These are phyloP conservation scores for Leccinum solheimii DNA, from an alignment of 1,284 basidiomycete species.

Conservation along the genomic window DNA sequence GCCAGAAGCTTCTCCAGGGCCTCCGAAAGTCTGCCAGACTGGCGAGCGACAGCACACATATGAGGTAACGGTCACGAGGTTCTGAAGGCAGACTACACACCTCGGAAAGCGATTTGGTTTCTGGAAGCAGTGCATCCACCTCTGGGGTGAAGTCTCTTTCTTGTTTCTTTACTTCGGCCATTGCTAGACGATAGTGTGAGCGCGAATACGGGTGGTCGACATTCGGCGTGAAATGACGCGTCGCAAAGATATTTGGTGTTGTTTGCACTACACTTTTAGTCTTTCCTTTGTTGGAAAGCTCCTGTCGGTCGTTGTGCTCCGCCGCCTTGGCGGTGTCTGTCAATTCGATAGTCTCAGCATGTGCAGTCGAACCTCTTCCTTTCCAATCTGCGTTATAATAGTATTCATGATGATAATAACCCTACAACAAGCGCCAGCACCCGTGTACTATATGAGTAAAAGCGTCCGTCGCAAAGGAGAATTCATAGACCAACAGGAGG, in stretches of 20 bases:
- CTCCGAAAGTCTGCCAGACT: constrained; percentile 80
- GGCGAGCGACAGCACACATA: background rate
- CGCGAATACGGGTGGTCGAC: constrained; percentile 38
- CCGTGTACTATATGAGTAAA: constrained; percentile 48
- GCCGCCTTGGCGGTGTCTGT: background rate
- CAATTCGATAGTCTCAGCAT: constrained; percentile 5
- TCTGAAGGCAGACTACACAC: constrained; percentile 35
- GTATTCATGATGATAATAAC: constrained; percentile 38
- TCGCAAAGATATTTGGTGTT: constrained; percentile 48
- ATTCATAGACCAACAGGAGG: constrained; percentile 54
- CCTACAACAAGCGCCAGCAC: constrained; percentile 48
- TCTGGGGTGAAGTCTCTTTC: constrained; percentile 76
- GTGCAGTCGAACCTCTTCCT: constrained; percentile 17
- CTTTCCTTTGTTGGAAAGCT: constrained; percentile 22
- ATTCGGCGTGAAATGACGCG: constrained; percentile 63
- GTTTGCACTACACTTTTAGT: constrained; percentile 30
- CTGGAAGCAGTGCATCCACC: constrained; percentile 62
- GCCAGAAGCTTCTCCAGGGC: constrained; percentile 88
- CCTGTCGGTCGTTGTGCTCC: constrained; percentile 16
- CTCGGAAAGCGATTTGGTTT: constrained; percentile 55
- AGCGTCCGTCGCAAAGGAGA: constrained; percentile 36
- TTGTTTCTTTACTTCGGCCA: constrained; percentile 79
- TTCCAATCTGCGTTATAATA: constrained; percentile 37
- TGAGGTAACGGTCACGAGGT: background rate
- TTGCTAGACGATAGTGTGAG: constrained; percentile 42